Conservation (phyloP, 2,329 filamentous ascomycete genomes). For the Clonostachys rhizophaga region DNA sequence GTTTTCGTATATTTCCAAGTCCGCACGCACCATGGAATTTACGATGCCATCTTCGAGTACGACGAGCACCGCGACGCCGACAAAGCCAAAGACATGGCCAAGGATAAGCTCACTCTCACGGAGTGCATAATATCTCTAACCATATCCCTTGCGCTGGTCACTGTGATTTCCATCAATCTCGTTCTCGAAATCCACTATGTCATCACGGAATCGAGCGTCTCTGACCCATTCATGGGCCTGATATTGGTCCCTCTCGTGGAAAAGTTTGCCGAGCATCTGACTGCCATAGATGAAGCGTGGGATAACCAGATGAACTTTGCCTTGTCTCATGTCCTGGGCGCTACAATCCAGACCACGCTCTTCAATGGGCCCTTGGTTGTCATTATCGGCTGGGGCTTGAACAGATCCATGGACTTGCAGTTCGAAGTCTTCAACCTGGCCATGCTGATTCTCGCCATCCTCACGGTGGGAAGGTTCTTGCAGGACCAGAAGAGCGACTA, state of each 20-base stretch:
- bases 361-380: constrained; percentile 83
- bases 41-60: constrained; percentile 65
- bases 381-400: constrained; percentile 76
- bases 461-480: constrained; percentile 84
- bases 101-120: constrained; percentile 68
- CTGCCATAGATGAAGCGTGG: constrained; percentile 80
- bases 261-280: constrained; percentile 82
- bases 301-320: constrained; percentile 83
- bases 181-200: constrained; percentile 67
- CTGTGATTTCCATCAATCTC: constrained; percentile 68
- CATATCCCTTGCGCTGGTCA: constrained; percentile 63
- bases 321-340: constrained; percentile 78
- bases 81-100: constrained; percentile 50
- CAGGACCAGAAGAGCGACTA: constrained; percentile 89
- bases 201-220: constrained; percentile 36
- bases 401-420: constrained; percentile 68
- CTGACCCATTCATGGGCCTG: constrained; percentile 57
- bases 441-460: constrained; percentile 75
- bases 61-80: constrained; percentile 68
- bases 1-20: constrained; percentile 70
- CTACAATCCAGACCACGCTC: constrained; percentile 84
- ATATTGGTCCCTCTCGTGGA: constrained; percentile 80
- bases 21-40: constrained; percentile 72
- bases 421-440: constrained; percentile 86
- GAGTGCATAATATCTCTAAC: constrained; percentile 64